Base-by-base conservation (phyloP, 768 basidiomycete genomes). In the Baorangia bicolor region DNA sequence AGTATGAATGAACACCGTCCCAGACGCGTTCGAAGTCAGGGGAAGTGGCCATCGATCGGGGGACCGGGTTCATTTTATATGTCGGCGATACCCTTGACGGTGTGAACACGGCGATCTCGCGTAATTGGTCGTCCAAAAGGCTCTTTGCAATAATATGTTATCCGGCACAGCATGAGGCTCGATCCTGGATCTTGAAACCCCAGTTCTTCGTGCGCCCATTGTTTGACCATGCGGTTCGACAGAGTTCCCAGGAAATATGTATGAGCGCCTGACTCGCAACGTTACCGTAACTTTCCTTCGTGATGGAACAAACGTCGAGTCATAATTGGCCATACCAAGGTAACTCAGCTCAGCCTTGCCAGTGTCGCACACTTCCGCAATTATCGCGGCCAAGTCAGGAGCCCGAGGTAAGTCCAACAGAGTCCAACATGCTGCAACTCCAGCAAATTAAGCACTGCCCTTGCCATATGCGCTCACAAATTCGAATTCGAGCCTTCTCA, bases 11-110 rank as follows among this genome's bases (percentile, higher is more conserved):
- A 63, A 59, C 51, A 63, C 66, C 67, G 62, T 65, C 48, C 37
- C 60, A 58, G 63, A 60, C 53, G 58, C 47, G 46, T 64, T 58
- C 55, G 59, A 48, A 55, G 58, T 50, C 57, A 51, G 56, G 58
- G 55, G 57, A 51, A 51, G 56, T 47, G 56, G 49, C 33, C 48
- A 52, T 58, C 58, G 56, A 57, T 60, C 66, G 60, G 55, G 49
- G 27, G 54, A 37, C 37, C 1, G 7, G 41, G 23, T 44, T 58
- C 48, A 46, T 59, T 69, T 70, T 71, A 72, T 72, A 67, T 61
- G 55, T 66, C 45, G 56, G 58, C 39, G 51, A 49, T 51, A 51
- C 47, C 49, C 55, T 64, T 57, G 57, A 62, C 55, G 64, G 62
- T 59, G 61, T 54, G 59, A 61, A 54, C 51, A 57, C 61, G 57